Evolutionary conservation across 1,139 yeast genomes (phyloP), one percentile per base, ranked within the genome.

Genomic region (Kodamaea fungicola): DNA sequence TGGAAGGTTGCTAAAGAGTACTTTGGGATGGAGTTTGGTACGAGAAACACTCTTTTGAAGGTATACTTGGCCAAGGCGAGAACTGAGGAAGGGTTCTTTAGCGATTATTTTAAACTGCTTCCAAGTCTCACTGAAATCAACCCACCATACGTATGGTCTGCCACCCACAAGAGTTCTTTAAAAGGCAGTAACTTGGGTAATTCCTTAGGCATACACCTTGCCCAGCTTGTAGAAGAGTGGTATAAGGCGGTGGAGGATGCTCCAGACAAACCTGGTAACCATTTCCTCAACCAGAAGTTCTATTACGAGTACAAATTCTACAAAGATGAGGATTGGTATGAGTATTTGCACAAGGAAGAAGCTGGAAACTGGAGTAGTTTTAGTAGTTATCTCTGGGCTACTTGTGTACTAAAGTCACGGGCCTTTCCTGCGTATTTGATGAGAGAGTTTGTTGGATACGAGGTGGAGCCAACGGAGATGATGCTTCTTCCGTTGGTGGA

Each of bases 401-500:
- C 76, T 29, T 67, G 78, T 39, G 83, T 87, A 8, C 71, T 86
- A 46, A 74, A 80, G 31, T 82, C 95, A 1, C 70, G 97, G 43
- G 80, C 95, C 0, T 89, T 89, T 53, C 96, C 96, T 30, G 67
- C 77, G 47, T 55, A 78, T 47, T 46, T 83, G 41, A 47, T 67
- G 30, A 55, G 59, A 32, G 54, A 46, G 6, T 35, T 41, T 13
- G 42, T 68, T 28, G 41, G 39, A 6, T 32, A 43, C 6, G 52
- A 50, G 10, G 40, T 57, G 26, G 50, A 52, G 26, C 47, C 60
- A 7, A 75, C 76, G 38, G 77, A 77, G 44, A 86, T 84, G 2
- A 82, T 88, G 64, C 64, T 90, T 35, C 58, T 85, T 23, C 97
- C 97, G 0, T 56, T 89, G 6, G 73, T 88, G 19, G 97, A 89